Percentiles rank a stretch among this genome's conserved stretches.
Conservation (phyloP, 164 flowering plant genomes). For the Kingdonia uniflora region DNA sequence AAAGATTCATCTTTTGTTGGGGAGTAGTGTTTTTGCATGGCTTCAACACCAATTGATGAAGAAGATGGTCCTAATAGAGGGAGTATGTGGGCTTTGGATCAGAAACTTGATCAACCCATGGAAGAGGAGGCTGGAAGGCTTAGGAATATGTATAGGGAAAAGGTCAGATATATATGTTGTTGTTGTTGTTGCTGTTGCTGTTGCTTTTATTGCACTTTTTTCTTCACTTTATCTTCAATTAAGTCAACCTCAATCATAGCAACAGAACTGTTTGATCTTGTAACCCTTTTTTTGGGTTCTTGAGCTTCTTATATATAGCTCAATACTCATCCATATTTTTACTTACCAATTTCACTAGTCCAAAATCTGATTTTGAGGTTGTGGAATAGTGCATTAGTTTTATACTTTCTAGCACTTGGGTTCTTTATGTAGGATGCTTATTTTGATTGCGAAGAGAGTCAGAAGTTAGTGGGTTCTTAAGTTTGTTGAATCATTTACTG, state of each 20-base stretch:
- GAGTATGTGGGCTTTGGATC: constrained; percentile 93
- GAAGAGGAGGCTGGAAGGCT: constrained; percentile 96
- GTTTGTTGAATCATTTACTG: no score
- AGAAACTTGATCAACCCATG: constrained; percentile 97
- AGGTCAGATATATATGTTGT: constrained; percentile 1
- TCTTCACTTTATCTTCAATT: background rate
- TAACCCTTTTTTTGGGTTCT: background rate
- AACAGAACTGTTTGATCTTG: background rate
- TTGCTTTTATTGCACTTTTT: background rate
- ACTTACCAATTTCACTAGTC: background rate
- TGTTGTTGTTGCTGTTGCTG: no score
- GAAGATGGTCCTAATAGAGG: constrained; percentile 21
- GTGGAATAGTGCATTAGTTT: no score
- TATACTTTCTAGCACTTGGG: no score
- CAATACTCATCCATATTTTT: no score
- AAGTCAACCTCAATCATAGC: constrained; percentile 4
- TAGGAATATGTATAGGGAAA: constrained; percentile 12
- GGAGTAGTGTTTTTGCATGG: no score
- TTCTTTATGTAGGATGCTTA: no score
- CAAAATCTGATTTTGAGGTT: no score
- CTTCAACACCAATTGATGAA: constrained; percentile 8
- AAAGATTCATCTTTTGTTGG: no score
- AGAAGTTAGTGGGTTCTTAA: background rate
- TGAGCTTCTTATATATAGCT: no score
- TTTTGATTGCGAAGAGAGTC: background rate